Conservation (phyloP, 176 grass and related monocot genomes). For the Rhynchospora breviuscula region DNA sequence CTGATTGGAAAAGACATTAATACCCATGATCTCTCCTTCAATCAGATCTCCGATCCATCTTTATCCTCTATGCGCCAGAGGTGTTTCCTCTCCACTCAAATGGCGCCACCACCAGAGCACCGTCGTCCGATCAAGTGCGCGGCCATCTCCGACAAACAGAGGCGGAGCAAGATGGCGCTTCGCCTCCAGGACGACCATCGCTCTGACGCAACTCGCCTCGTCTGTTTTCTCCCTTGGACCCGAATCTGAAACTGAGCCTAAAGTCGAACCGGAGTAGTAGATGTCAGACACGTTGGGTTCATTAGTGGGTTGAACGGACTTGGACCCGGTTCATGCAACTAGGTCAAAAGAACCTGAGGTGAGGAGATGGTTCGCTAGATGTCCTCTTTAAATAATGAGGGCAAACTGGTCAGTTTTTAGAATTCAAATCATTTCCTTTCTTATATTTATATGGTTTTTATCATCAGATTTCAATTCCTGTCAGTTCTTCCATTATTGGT, state of each 20-base stretch:
- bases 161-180: slow-evolving; percentile 71
- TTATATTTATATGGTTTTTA: too few species aligned
- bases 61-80: too few species aligned
- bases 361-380: slow-evolving; percentile 65
- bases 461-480: too few species aligned
- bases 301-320: neutral
- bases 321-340: slow-evolving; percentile 45
- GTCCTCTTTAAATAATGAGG: too few species aligned
- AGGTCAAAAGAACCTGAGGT: slow-evolving; percentile 57
- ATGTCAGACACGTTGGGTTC: neutral
- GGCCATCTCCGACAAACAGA: slow-evolving; percentile 87
- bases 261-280: slow-evolving; percentile 18
- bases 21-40: too few species aligned
- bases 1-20: too few species aligned
- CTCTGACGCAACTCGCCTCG: slow-evolving; percentile 70
- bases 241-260: slow-evolving; percentile 13
- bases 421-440: too few species aligned
- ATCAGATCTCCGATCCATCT: too few species aligned
- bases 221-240: slow-evolving; percentile 40
- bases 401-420: too few species aligned
- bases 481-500: too few species aligned
- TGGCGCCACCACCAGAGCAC: slow-evolving; percentile 47
- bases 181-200: slow-evolving; percentile 61
- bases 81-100: slow-evolving; percentile 6
- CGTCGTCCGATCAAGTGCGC: slow-evolving; percentile 70